These are phyloP conservation scores for Suhomyces atakaporum DNA, from an alignment of 1,139 yeast species.

Conservation along the genomic window DNA sequence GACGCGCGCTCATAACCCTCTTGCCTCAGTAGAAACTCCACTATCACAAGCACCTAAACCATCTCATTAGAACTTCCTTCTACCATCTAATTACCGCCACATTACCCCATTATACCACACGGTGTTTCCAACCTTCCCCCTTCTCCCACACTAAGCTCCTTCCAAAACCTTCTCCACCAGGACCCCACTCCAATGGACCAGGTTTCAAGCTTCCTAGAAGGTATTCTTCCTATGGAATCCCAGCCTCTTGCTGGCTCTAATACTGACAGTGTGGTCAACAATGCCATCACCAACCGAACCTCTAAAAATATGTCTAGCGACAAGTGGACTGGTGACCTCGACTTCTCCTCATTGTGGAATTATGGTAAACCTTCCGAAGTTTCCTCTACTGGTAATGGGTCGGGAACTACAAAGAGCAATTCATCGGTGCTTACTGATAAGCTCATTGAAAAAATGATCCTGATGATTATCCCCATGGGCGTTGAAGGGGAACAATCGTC, in stretches of 20 bases:
- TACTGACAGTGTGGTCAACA: conserved; percentile 9
- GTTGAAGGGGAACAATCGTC: conserved; percentile 43
- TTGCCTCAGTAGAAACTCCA: too few species aligned
- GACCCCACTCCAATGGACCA: conserved; percentile 22
- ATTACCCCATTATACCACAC: neutral
- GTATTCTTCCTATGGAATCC: conserved; percentile 23
- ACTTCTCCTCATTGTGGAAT: conserved; percentile 16
- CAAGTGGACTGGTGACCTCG: conserved; percentile 9
- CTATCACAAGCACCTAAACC: too few species aligned
- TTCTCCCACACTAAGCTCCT: neutral
- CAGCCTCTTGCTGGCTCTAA: conserved; percentile 10
- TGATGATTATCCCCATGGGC: conserved; percentile 71
- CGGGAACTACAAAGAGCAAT: conserved; percentile 3
- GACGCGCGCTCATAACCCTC: too few species aligned
- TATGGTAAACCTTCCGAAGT: conserved; percentile 6
- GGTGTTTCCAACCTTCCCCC: neutral
- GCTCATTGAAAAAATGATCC: conserved; percentile 65
- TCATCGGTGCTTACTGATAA: conserved; percentile 57
- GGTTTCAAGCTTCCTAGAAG: conserved; percentile 25
- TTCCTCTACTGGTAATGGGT: conserved; percentile 1
- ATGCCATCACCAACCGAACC: conserved; percentile 6
- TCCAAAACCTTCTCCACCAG: neutral
- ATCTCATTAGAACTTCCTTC: too few species aligned
- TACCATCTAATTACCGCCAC: too few species aligned
- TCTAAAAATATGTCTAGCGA: conserved; percentile 4